Base-by-base conservation (phyloP, 805 yeast genomes). In the Spathaspora gorwiae region DNA sequence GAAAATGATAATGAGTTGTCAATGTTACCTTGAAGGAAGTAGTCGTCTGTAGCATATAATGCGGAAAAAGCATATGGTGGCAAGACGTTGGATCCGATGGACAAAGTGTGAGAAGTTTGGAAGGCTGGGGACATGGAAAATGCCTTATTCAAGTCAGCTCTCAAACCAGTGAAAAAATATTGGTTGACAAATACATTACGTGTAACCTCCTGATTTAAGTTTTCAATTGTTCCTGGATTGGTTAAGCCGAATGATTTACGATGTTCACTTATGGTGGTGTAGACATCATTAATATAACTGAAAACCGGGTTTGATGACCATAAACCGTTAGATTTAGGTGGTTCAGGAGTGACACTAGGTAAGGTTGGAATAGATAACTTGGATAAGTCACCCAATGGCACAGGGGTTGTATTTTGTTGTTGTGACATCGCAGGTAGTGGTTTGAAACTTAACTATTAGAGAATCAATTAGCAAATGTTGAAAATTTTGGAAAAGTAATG, bases 171-270 rank as follows among this genome's bases (percentile, higher is more conserved):
- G 78, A 92, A 92, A 68, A 84, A 83, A 73, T 87, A 87, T 64
- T 90, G 95, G 61, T 79, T 81, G 57, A 90, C 77, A 64, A 94
- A 89, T 30, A 92, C 97, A 63, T 92, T 98, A 69, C 90, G 84
- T 52, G 90, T 74, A 47, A 90, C 97, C 72, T 94, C 99, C 72
- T 88, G 87, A 73, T 84, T 84, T 66, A 92, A 75, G 73, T 89
- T 88, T 74, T 90, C 98, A 66, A 89, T 81, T 53, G 96, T 85
- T 55, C 98, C 98, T 47, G 99, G 99, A 72, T 90, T 88, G 57
- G 80, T 71, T 64, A 94, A 80, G 46, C 90, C 89, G 54, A 90
- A 75, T 7, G 92, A 80, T 49, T 79, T 76, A 65, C 98, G 83
- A 66, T 90, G 95, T 55, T 82, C 83, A 50, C 81, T 69, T 49